These are phyloP conservation scores for Solanum arcanum DNA, from an alignment of 257 asterid genomes.

Conservation along the genomic window DNA sequence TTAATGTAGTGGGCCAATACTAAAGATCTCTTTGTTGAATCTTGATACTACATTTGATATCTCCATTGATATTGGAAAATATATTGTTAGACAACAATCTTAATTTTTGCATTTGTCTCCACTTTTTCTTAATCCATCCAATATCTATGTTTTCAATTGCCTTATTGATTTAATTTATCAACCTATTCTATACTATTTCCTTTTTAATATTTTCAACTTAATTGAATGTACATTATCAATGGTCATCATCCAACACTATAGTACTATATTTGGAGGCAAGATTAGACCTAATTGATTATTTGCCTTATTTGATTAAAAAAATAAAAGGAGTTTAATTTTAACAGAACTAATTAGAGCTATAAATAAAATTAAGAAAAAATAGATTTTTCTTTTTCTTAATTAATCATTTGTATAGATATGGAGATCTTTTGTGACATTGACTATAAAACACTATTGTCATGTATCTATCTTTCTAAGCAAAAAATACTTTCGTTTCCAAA, in stretches of 20 bases:
- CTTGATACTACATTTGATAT: constrained; percentile 4
- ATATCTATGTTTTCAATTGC: neutral
- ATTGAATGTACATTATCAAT: neutral
- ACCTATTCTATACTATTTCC: neutral
- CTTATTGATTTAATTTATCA: neutral
- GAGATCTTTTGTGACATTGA: no score
- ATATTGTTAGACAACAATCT: neutral
- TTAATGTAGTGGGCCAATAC: neutral
- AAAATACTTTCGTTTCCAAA: neutral
- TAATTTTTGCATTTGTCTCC: neutral
- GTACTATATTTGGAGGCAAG: neutral
- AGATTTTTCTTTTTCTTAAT: neutral
- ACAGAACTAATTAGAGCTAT: neutral
- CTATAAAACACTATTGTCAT: neutral
- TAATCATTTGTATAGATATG: neutral
- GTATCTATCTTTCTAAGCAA: neutral
- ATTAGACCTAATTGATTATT: neutral
- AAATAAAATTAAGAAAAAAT: neutral
- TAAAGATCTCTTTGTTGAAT: neutral
- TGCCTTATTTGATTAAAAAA: neutral
- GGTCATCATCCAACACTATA: neutral
- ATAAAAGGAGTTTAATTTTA: neutral
- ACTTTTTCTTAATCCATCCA: neutral
- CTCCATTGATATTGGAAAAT: constrained; percentile 31
- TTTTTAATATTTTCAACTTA: neutral